Conservation (phyloP, 495 filamentous ascomycete genomes). For the Penicilliopsis zonata region DNA sequence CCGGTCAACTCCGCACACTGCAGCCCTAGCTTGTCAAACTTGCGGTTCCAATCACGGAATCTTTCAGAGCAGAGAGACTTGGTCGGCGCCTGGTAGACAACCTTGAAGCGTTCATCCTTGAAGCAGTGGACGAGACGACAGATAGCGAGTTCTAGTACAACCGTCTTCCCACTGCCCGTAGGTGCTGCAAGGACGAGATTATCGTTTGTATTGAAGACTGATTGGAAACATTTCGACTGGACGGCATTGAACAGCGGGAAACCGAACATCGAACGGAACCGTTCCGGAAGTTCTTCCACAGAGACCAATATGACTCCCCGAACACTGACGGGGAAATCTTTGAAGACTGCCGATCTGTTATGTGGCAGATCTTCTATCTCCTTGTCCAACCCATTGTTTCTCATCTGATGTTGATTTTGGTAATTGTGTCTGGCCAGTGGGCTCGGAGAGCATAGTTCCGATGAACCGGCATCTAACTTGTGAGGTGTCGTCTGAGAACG, state of each 20-base stretch:
- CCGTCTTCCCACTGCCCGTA: conserved; percentile 91
- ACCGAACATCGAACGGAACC: conserved; percentile 62
- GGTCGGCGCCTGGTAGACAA: conserved; percentile 90
- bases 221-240: conserved; percentile 75
- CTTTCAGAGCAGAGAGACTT: conserved; percentile 87
- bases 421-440: too few species aligned
- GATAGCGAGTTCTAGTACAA: conserved; percentile 81
- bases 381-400: too few species aligned
- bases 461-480: too few species aligned
- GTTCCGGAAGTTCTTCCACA: conserved; percentile 64
- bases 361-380: background rate
- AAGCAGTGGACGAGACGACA: conserved; percentile 58
- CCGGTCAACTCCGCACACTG: conserved; percentile 82
- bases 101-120: conserved; percentile 66
- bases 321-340: conserved; percentile 24
- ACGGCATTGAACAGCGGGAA: conserved; percentile 83
- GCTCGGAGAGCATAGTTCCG: too few species aligned
- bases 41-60: conserved; percentile 71
- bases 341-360: too few species aligned
- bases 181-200: conserved; percentile 86
- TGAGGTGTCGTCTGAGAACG: background rate
- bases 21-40: conserved; percentile 65
- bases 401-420: conserved; percentile 1
- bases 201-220: conserved; percentile 60
- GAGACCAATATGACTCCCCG: conserved; percentile 66